These are phyloP conservation scores for Vitis riparia DNA, from an alignment of 164 flowering plant species.

Conservation along the genomic window DNA sequence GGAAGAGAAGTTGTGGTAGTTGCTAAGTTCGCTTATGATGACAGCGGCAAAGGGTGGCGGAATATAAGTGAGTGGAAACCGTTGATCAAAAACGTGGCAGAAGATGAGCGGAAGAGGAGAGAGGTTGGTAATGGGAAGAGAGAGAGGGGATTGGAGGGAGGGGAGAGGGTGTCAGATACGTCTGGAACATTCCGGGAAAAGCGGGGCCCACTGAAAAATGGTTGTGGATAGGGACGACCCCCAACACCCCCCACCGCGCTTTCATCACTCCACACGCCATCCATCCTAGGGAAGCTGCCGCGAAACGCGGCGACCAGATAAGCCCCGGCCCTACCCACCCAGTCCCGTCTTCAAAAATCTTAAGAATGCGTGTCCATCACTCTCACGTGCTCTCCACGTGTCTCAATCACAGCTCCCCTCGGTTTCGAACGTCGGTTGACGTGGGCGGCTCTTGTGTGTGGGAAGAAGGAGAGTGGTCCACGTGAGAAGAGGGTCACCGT, in stretches of 20 bases:
- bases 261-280: neutral
- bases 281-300: constrained; percentile 9
- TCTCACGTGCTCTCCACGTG: constrained; percentile 14
- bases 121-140: no score
- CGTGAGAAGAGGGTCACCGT: constrained; percentile 8
- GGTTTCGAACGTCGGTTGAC: no score
- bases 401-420: neutral
- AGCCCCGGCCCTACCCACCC: constrained; percentile 20
- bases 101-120: no score
- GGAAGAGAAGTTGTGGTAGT: no score
- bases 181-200: constrained; percentile 24
- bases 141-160: no score
- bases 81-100: no score
- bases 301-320: constrained; percentile 31
- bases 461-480: neutral
- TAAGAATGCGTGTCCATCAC: neutral
- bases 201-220: neutral
- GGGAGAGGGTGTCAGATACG: constrained; percentile 16
- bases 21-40: no score
- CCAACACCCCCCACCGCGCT: constrained; percentile 1
- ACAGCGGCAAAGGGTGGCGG: no score
- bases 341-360: no score
- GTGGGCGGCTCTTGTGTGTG: no score
- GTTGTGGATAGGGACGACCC: constrained; percentile 32
- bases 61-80: no score